Evolutionary conservation across 257 asterid species (phyloP).

Genomic region (Lantana camara): DNA sequence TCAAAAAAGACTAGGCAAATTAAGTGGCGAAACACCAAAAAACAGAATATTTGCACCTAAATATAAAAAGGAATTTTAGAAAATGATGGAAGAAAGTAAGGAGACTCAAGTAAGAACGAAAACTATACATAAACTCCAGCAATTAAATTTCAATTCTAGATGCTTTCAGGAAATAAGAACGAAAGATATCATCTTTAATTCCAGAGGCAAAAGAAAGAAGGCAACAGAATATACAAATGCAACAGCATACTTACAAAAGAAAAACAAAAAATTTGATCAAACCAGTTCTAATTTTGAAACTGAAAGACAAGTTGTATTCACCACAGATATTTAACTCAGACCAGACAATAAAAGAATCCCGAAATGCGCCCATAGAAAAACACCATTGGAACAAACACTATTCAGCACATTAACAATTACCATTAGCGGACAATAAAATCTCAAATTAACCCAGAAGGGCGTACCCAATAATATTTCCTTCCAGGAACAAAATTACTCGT

Average conservation of each 20-base stretch:
- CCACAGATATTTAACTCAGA: neutral
- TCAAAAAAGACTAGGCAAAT: neutral
- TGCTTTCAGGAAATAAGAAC: too few species aligned
- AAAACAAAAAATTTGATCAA: neutral
- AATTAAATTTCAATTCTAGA: neutral
- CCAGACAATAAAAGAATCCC: neutral
- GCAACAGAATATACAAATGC: neutral
- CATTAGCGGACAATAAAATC: neutral
- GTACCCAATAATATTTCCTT: neutral
- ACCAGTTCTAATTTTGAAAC: too few species aligned
- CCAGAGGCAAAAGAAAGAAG: neutral
- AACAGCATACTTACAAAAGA: neutral
- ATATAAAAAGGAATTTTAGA: too few species aligned
- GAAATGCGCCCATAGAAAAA: neutral
- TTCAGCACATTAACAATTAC: neutral
- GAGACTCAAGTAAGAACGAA: neutral
- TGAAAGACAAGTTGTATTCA: neutral
- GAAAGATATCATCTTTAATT: neutral
- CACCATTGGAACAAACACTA: neutral
- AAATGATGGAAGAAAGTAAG: neutral
- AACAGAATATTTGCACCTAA: too few species aligned
- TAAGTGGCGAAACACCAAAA: neutral
- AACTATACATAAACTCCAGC: neutral
- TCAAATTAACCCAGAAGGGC: neutral
- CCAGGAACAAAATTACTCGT: neutral